Evolutionary conservation across 78 protist species (phyloP).

Genomic region (Dictyostelium purpureum): DNA sequence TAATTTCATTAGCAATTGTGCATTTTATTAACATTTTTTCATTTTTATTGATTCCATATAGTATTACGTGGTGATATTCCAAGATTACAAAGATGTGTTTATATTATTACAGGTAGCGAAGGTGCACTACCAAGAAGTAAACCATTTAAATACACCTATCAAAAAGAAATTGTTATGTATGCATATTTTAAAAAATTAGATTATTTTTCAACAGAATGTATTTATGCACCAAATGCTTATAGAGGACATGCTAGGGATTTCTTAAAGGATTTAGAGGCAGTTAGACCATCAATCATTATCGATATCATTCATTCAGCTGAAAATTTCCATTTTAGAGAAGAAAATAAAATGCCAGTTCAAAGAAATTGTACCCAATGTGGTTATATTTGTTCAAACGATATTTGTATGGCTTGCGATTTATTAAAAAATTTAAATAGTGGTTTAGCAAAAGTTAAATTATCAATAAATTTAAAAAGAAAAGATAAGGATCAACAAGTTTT

Average conservation of each 20-base stretch:
- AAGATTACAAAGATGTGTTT: conserved; percentile 88
- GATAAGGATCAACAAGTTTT: neutral
- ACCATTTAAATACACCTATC: conserved; percentile 94
- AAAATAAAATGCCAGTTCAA: conserved; percentile 72
- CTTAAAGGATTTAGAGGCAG: conserved; percentile 85
- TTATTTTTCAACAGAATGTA: conserved; percentile 92
- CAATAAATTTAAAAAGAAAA: conserved; percentile 24
- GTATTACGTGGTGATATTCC: conserved; percentile 92
- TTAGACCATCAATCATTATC: conserved; percentile 79
- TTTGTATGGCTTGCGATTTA: conserved; percentile 91
- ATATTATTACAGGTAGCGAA: conserved; percentile 86
- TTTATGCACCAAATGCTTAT: conserved; percentile 89
- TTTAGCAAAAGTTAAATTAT: conserved; percentile 54
- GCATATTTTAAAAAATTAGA: conserved; percentile 90
- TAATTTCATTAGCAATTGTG: neutral
- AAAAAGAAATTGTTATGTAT: conserved; percentile 95
- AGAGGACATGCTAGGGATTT: conserved; percentile 92
- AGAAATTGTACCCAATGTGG: conserved; percentile 84
- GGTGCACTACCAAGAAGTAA: conserved; percentile 87
- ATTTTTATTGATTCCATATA: neutral
- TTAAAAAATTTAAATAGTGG: conserved; percentile 87
- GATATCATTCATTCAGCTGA: conserved; percentile 78
- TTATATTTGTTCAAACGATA: conserved; percentile 75
- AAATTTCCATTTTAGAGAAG: conserved; percentile 49
- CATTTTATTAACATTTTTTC: neutral